phyloP scores from a whole-genome alignment of 306 rosid genomes.

The Vicia faba region DNA sequence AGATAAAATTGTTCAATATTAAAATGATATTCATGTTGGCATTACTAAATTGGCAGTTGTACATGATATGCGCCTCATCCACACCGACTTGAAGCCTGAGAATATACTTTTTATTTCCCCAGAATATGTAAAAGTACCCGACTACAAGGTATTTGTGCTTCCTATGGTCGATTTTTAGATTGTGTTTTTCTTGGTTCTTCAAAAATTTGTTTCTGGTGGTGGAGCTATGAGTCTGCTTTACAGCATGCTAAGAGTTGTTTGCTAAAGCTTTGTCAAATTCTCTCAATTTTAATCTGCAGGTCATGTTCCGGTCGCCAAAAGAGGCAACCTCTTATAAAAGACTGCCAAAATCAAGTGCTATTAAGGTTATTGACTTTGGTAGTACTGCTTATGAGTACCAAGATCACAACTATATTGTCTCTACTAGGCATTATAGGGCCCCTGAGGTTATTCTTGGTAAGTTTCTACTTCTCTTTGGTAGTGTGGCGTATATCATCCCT shows the following conservation, averaged over 20 bases:
- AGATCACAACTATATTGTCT: slow-evolving; percentile 80
- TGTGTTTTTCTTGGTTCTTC: neutral
- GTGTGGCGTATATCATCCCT: neutral
- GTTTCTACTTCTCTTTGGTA: slow-evolving; percentile 11
- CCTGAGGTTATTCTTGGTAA: slow-evolving; percentile 89
- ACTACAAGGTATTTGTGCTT: slow-evolving; percentile 24
- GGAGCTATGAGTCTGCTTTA: neutral
- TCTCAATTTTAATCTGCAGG: slow-evolving; percentile 7
- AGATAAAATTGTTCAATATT: neutral
- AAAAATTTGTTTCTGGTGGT: neutral
- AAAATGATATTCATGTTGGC: neutral
- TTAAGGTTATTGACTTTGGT: slow-evolving; percentile 90
- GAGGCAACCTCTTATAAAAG: slow-evolving; percentile 21
- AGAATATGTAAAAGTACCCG: slow-evolving; percentile 24
- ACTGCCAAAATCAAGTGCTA: slow-evolving; percentile 74
- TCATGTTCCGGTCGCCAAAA: slow-evolving; percentile 14
- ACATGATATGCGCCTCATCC: slow-evolving; percentile 31
- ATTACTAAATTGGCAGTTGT: slow-evolving; percentile 17
- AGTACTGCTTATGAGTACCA: slow-evolving; percentile 81
- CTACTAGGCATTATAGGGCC: slow-evolving; percentile 83
- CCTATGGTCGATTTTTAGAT: neutral
- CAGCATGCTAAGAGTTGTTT: neutral
- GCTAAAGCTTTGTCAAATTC: neutral
- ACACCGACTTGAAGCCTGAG: slow-evolving; percentile 27
- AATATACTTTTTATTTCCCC: slow-evolving; percentile 29